phyloP scores from a whole-genome alignment of 371 early-diverging fungal genomes.

The Rhizopus delemar region DNA sequence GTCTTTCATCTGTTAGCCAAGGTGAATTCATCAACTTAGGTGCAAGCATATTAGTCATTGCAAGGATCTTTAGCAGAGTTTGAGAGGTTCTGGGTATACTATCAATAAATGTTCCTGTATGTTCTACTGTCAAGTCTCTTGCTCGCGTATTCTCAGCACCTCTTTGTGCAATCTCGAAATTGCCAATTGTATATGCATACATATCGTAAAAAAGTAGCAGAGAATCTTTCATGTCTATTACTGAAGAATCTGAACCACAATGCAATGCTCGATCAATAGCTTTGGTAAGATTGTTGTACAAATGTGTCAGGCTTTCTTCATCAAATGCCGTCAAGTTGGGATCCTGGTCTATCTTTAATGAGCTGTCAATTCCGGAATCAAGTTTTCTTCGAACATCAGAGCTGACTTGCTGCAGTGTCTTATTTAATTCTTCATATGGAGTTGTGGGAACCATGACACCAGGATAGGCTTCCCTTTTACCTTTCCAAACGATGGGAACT shows the following conservation, averaged over 20 bases:
- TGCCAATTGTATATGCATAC: slow-evolving; percentile 66
- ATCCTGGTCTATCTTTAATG: slow-evolving; percentile 14
- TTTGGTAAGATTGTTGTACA: slow-evolving; percentile 33
- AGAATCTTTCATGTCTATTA: slow-evolving; percentile 18
- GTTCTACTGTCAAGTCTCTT: slow-evolving; percentile 42
- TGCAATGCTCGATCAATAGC: slow-evolving; percentile 16
- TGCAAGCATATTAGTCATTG: slow-evolving; percentile 50
- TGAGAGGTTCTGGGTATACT: slow-evolving; percentile 58
- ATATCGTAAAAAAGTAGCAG: slow-evolving; percentile 40
- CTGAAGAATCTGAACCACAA: background rate
- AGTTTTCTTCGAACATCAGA: slow-evolving; percentile 1
- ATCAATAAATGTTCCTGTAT: slow-evolving; percentile 62
- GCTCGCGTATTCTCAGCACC: slow-evolving; percentile 41
- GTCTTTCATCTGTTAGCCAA: slow-evolving; percentile 30
- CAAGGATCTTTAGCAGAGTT: slow-evolving; percentile 63
- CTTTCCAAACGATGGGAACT: slow-evolving; percentile 71
- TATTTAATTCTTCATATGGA: slow-evolving; percentile 23
- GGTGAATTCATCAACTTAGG: slow-evolving; percentile 33
- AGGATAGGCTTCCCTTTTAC: slow-evolving; percentile 62
- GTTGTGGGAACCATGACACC: slow-evolving; percentile 46
- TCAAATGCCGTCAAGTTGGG: slow-evolving; percentile 25
- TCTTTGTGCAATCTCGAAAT: slow-evolving; percentile 69
- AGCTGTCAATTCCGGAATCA: background rate
- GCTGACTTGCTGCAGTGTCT: slow-evolving; percentile 17
- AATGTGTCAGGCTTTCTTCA: slow-evolving; percentile 22